Evolutionary conservation across 495 filamentous ascomycete genomes (phyloP).

Genomic region (Cercophora newfieldiana): DNA sequence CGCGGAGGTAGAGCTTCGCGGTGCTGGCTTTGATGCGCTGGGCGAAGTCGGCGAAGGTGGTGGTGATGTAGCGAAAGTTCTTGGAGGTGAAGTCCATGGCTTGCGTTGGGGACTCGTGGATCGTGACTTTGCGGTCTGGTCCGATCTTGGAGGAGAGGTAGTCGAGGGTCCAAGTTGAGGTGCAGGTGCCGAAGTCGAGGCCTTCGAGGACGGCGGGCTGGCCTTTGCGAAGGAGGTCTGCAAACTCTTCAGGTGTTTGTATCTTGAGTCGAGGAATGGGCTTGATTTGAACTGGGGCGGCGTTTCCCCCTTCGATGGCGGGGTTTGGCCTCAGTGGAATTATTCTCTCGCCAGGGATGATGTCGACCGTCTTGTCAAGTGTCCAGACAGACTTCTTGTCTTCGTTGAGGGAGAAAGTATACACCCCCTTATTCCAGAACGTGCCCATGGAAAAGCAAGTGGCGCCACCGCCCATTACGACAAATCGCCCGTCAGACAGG

Average conservation of each 20-base stretch:
- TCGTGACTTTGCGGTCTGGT: conserved; percentile 63
- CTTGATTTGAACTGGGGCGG: conserved; percentile 10
- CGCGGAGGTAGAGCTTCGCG: conserved; percentile 71
- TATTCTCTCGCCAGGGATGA: conserved; percentile 22
- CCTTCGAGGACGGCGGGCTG: conserved; percentile 66
- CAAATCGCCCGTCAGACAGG: conserved; percentile 41
- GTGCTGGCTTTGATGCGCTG: conserved; percentile 57
- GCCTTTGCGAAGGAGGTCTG: conserved; percentile 55
- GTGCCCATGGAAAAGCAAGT: conserved; percentile 80
- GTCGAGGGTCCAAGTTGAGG: conserved; percentile 63
- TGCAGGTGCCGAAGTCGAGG: conserved; percentile 67
- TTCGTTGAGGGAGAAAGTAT: conserved; percentile 8
- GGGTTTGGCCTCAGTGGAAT: neutral
- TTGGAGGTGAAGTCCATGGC: conserved; percentile 79
- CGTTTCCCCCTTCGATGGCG: neutral
- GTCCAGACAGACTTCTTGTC: conserved; percentile 15
- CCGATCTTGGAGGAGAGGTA: conserved; percentile 69
- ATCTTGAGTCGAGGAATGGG: conserved; percentile 54
- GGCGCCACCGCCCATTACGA: conserved; percentile 77
- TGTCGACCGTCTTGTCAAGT: conserved; percentile 30
- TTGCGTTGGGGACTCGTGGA: conserved; percentile 63
- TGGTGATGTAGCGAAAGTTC: conserved; percentile 77
- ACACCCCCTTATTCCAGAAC: conserved; percentile 37
- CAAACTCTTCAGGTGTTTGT: conserved; percentile 50
- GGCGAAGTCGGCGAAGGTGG: conserved; percentile 67